Evolutionary conservation across 345 rosid genomes (phyloP).

Genomic region (Linum tenue): DNA sequence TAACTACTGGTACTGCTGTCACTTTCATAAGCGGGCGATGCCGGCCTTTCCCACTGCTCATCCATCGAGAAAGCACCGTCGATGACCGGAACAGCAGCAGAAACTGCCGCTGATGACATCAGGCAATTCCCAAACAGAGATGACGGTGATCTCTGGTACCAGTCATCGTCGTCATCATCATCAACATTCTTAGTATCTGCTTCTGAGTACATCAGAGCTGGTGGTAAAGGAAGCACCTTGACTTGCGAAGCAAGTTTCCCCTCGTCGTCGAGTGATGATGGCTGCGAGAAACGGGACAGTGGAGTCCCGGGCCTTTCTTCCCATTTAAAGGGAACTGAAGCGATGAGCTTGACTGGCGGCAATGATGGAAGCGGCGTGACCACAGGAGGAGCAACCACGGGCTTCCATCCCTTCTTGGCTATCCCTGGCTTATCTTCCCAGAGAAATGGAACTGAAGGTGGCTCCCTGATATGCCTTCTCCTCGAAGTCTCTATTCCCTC

Average conservation of each 20-base stretch:
- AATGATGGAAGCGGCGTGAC: conserved; percentile 23
- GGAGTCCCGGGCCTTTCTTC: conserved; percentile 72
- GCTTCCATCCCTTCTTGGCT: conserved; percentile 67
- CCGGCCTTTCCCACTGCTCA: conserved; percentile 23
- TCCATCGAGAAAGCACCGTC: conserved; percentile 11
- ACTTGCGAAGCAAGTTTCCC: conserved; percentile 15
- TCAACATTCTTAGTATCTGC: conserved; percentile 11
- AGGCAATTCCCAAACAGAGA: conserved; percentile 41
- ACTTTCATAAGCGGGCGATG: conserved; percentile 51
- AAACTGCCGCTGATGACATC: conserved; percentile 21
- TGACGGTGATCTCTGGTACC: conserved; percentile 35
- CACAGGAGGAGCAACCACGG: conserved; percentile 20
- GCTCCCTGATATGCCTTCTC: conserved; percentile 41
- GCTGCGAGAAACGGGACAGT: conserved; percentile 26
- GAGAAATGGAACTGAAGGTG: conserved; percentile 68
- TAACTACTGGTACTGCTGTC: conserved; percentile 61
- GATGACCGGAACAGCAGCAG: conserved; percentile 34
- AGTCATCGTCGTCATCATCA: conserved; percentile 10
- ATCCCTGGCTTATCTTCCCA: conserved; percentile 83
- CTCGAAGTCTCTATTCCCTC: conserved; percentile 15
- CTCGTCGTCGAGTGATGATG: conserved; percentile 7
- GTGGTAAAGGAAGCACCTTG: conserved; percentile 16
- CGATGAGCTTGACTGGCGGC: conserved; percentile 49
- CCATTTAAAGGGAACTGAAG: conserved; percentile 69
- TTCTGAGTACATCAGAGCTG: conserved; percentile 29